Conservation (phyloP, 352 stramenopile species). For the Lagenidium giganteum region DNA sequence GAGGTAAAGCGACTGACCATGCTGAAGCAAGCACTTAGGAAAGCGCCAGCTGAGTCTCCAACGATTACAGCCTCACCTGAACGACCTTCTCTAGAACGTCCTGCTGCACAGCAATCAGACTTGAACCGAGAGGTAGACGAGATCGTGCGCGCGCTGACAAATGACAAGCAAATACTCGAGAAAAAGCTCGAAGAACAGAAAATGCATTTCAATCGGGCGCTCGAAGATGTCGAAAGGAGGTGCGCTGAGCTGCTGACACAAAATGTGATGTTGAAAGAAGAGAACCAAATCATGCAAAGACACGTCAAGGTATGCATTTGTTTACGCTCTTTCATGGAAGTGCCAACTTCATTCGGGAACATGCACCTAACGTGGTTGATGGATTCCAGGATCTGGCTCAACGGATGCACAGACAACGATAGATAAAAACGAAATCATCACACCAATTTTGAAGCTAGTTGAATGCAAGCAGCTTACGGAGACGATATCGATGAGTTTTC, state of each 20-base stretch:
- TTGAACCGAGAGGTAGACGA: not conserved
- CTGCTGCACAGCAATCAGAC: not conserved
- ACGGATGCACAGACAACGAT: conserved; percentile 11
- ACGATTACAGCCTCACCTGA: not conserved
- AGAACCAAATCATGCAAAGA: conserved; percentile 41
- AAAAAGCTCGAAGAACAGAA: conserved; percentile 25
- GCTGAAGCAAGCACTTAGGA: conserved; percentile 1
- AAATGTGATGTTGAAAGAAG: conserved; percentile 66
- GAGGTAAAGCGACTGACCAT: conserved; percentile 31
- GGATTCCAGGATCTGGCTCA: conserved; percentile 10
- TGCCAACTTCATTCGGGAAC: not conserved
- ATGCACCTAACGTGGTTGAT: no score
- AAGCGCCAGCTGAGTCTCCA: not conserved
- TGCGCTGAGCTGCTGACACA: conserved; percentile 63
- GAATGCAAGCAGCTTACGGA: no score
- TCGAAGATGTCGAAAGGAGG: conserved; percentile 51
- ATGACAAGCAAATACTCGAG: conserved; percentile 21
- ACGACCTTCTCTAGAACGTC: not conserved
- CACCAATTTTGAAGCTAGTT: no score
- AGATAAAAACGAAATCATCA: not conserved
- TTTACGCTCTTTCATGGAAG: not conserved
- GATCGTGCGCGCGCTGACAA: not conserved
- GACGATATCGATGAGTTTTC: no score
- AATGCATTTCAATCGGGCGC: conserved; percentile 28
- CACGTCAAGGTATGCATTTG: conserved; percentile 23